Base-by-base conservation (phyloP, 2,329 filamentous ascomycete species). In the Penicillium sp. region DNA sequence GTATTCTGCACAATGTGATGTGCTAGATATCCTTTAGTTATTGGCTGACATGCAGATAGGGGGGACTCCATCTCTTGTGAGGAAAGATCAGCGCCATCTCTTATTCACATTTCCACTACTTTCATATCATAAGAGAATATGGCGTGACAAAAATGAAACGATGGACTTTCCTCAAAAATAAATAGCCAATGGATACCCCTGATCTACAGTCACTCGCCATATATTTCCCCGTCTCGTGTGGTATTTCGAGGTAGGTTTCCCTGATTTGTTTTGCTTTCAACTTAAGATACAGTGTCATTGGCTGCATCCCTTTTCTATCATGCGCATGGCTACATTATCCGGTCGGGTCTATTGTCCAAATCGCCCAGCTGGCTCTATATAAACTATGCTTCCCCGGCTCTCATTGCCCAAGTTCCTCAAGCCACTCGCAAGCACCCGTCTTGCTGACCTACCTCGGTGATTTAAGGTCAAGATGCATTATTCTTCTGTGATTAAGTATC, bases 1-100 rank as follows among this genome's bases (percentile, higher is more conserved):
- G 43, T 43, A 26, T 51, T 28, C 38, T 40, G 31, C 36, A 54
- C 35, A 46, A 30, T 50, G 44, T 53, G 35, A 51, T 46, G 52
- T 59, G 25, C 30, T 19, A 14, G 36, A 11, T 16, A 17, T 46
- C 31, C 30, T 60, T 58, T 56, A 52, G 44, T 37, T 33, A 57
- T 57, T 57, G 55, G 50, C 38, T 31, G 31, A 36, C 26, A n/a
- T 30, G 10, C 41, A 46, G 41, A 6, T 31, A 60, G 58, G 43
- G 55, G 59, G 55, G 53, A 56, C 17, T 36, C 8, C 33, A 47
- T 47, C 44, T 47, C 49, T 49, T 48, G 50, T 55, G 51, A 57
- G 58, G 50, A 50, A 52, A 52, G 63, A 65, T 66, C 63, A 49
- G 59, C 63, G 50, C 50, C n/a, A 33, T 47, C 46, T 42, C 54